phyloP scores from a whole-genome alignment of 1,284 basidiomycete genomes.

The Microbotryomycetes sp. region DNA sequence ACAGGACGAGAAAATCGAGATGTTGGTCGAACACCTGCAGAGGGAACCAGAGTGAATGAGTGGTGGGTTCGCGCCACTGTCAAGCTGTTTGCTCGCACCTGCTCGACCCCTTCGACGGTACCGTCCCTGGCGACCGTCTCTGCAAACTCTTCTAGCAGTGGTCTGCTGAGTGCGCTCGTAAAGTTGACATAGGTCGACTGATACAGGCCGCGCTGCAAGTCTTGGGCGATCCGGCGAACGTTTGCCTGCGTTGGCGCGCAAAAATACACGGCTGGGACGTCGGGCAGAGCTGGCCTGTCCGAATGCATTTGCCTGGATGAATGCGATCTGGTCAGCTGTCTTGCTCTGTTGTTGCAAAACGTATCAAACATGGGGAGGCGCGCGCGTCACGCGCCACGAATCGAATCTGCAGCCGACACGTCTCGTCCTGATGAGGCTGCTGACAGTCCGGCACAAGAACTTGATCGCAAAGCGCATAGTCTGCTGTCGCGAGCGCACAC shows the following conservation, averaged over 20 bases:
- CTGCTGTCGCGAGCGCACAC: no score
- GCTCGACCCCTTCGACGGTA: constrained; percentile 72
- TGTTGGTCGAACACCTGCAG: constrained; percentile 85
- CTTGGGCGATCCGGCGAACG: constrained; percentile 66
- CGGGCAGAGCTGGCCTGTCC: constrained; percentile 75
- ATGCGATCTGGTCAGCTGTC: neutral
- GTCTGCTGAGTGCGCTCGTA: constrained; percentile 78
- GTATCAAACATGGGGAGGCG: no score
- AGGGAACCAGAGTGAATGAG: neutral
- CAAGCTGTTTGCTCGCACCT: constrained; percentile 46
- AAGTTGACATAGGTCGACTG: constrained; percentile 94
- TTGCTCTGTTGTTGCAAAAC: no score
- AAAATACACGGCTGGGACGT: constrained; percentile 97
- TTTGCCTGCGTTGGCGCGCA: constrained; percentile 84
- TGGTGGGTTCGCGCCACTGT: neutral
- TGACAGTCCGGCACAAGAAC: no score
- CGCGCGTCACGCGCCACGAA: no score
- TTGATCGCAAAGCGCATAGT: no score
- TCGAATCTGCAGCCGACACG: no score
- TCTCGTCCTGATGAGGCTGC: no score
- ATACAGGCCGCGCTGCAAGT: constrained; percentile 76
- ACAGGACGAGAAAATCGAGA: constrained; percentile 91
- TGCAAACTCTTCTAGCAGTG: constrained; percentile 89
- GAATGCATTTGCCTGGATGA: constrained; percentile 75
- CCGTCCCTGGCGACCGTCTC: constrained; percentile 76